Conservation (phyloP, 2,329 filamentous ascomycete species). For the Orbilia javanica region DNA sequence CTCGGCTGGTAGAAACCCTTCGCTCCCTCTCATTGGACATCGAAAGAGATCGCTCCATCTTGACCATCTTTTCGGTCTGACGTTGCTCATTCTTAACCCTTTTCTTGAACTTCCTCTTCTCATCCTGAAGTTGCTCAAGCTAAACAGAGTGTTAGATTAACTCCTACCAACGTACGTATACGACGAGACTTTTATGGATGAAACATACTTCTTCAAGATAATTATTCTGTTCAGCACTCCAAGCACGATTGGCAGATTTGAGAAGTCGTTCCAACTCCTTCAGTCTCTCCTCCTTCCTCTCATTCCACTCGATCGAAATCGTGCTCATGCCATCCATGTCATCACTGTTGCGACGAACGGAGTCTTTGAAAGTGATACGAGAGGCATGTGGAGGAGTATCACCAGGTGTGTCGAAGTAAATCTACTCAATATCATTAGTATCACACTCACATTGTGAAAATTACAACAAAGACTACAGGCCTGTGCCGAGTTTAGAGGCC, state of each 20-base stretch:
- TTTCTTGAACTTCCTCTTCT: slow-evolving; percentile 49
- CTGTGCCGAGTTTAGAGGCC: background rate
- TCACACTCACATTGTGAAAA: background rate
- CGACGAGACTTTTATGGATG: background rate
- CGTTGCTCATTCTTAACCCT: slow-evolving; percentile 44
- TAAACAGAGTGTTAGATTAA: background rate
- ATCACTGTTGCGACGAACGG: slow-evolving; percentile 49
- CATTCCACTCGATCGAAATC: slow-evolving; percentile 46
- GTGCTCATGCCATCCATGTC: slow-evolving; percentile 55
- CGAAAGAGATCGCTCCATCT: slow-evolving; percentile 46
- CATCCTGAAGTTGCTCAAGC: slow-evolving; percentile 51
- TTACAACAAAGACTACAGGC: background rate
- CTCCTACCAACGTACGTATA: background rate
- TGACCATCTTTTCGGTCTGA: slow-evolving; percentile 48
- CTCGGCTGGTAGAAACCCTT: slow-evolving; percentile 36
- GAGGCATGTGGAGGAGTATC: slow-evolving; percentile 44
- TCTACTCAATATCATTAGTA: slow-evolving; percentile 26
- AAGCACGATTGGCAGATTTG: slow-evolving; percentile 48
- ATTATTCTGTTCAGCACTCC: slow-evolving; percentile 51
- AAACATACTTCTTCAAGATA: slow-evolving; percentile 51
- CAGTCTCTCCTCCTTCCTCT: slow-evolving; percentile 41
- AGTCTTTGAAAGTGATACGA: slow-evolving; percentile 52
- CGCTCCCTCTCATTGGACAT: slow-evolving; percentile 42
- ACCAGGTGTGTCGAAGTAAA: slow-evolving; percentile 45
- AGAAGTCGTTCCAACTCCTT: slow-evolving; percentile 39